Evolutionary conservation across 129 eudicot species (phyloP).

Genomic region (Artemisia tridentata): DNA sequence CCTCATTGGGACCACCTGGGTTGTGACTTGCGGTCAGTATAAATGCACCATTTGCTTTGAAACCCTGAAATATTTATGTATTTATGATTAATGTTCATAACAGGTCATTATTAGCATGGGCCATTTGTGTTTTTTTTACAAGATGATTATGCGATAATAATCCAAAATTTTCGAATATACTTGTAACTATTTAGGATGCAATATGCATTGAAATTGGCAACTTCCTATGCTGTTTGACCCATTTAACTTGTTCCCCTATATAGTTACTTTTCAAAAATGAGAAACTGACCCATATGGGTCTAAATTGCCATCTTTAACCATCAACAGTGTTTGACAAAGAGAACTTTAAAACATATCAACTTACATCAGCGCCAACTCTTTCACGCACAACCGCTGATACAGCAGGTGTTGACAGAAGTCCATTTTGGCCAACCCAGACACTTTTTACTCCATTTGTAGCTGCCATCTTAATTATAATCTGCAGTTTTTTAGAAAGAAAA

Average conservation of each 20-base stretch:
- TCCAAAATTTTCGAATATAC: not conserved
- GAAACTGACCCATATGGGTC: not conserved
- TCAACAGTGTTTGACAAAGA: constrained; percentile 1
- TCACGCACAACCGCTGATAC: constrained; percentile 95
- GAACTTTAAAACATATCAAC: constrained; percentile 27
- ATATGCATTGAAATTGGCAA: not conserved
- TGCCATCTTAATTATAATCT: constrained; percentile 93
- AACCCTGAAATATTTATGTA: constrained; percentile 49
- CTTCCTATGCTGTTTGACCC: not conserved
- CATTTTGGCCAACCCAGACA: constrained; percentile 93
- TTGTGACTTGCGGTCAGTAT: constrained; percentile 98
- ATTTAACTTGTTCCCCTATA: not conserved
- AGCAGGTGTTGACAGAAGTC: constrained; percentile 93
- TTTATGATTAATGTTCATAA: not conserved
- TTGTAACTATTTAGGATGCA: not conserved
- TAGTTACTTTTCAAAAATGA: too few relatives aligned
- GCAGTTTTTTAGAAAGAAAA: constrained; percentile 21
- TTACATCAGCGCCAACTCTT: constrained; percentile 89
- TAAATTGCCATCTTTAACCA: not conserved
- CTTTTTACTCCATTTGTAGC: constrained; percentile 97
- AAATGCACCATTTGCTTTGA: constrained; percentile 93
- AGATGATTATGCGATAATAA: too few relatives aligned
- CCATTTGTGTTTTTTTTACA: not conserved
- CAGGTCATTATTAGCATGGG: not conserved
- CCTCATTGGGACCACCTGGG: constrained; percentile 99